Evolutionary conservation across 345 rosid species (phyloP), one percentile per base, ranked within the genome.

Genomic region (Brassica nigra): DNA sequence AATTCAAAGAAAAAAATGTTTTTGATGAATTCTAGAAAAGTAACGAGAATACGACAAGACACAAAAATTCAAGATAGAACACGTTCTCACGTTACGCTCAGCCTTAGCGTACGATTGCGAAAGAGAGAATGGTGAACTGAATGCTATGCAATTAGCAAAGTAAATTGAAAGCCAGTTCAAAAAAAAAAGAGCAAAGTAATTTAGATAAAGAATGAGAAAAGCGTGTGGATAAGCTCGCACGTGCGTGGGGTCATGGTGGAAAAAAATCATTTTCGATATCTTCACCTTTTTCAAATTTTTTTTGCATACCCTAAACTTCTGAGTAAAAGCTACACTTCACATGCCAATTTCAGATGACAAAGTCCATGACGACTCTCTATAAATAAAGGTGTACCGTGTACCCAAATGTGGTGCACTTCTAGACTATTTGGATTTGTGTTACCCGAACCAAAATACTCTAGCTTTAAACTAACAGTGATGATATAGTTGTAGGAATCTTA

Each of bases 161-260:
- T 72, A 61, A 65, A 18, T 18, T 18, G 18, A 18, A 18, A 18
- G 18, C 18, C 18, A 18, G 18, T 18, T 18, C 18, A 18, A 18
- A 18, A 18, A 18, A 18, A 18, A 18, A 18, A 18, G 54, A 12
- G 76, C 72, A 49, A 73, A 44, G 30, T 72, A 61, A 65, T 49
- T 55, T 47, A 58, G 77, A 72, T 33, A 79, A 12, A 27, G 70
- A 54, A 15, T 65, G 70, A 36, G 27, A 10, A 69, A 59, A 79
- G 79, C 52, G 71, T 80, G 79, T 68, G 79, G 83, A 69, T 74
- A 80, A 74, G 0, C 57, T 74, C 71, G 28, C 76, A 80, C 83
- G 83, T 80, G 75, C 20, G 57, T 52, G 20, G 8, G 55, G 57
- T 6, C 57, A 14, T 52, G 57, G 57, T 15, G 57, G 20, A 52